A percentile compares a stretch with the other conserved stretches of the same genome.
Evolutionary conservation across 2,329 filamentous ascomycete species (phyloP).

Genomic region (Curvularia verruculosa): DNA sequence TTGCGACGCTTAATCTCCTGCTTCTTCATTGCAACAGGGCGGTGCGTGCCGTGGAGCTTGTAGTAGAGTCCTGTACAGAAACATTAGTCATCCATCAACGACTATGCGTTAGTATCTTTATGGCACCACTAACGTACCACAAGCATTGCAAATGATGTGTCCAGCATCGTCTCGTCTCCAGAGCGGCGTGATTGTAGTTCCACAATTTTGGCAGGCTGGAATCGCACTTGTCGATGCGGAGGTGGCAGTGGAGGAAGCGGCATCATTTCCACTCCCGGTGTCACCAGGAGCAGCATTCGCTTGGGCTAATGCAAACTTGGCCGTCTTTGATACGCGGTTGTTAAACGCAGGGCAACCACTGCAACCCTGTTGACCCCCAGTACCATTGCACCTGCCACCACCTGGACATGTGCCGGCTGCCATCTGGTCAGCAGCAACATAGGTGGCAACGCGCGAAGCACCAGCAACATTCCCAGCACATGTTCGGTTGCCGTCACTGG

Average conservation of each 20-base stretch:
- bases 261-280: conserved; percentile 19
- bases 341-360: conserved; percentile 97
- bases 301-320: conserved; percentile 67
- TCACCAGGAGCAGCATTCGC: conserved; percentile 39
- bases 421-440: conserved; percentile 77
- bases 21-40: conserved; percentile 98
- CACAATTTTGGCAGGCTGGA: conserved; percentile 95
- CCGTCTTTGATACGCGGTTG: conserved; percentile 89
- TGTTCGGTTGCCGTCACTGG: conserved; percentile 48
- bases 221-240: conserved; percentile 61
- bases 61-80: conserved; percentile 79
- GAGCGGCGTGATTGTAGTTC: conserved; percentile 92
- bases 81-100: conserved; percentile 18
- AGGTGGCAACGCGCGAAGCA: conserved; percentile 64
- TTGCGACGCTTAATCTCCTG: conserved; percentile 95
- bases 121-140: conserved; percentile 68
- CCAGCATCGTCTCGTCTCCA: conserved; percentile 95
- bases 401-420: conserved; percentile 90
- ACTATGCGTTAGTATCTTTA: neutral
- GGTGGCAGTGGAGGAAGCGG: conserved; percentile 30
- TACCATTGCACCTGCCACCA: conserved; percentile 93
- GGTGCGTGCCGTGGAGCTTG: conserved; percentile 91
- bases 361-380: conserved; percentile 91
- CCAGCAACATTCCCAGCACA: conserved; percentile 48
- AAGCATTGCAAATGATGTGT: conserved; percentile 98